These are phyloP conservation scores for Saposhnikovia divaricata DNA, from an alignment of 129 eudicot species.

Conservation along the genomic window DNA sequence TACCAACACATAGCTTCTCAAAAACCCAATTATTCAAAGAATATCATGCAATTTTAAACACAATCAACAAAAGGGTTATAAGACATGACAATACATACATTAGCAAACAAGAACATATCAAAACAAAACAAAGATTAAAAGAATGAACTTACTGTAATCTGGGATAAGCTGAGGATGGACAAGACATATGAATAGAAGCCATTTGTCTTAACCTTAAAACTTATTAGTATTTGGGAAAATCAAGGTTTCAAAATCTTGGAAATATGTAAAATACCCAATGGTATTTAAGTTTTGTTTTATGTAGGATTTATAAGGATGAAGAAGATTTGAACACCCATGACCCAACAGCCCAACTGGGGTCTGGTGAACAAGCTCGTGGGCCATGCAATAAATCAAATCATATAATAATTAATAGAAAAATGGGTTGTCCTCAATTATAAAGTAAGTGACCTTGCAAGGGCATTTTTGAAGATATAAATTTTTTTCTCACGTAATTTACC, in stretches of 20 bases:
- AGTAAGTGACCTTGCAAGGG: no score
- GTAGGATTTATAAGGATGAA: not conserved
- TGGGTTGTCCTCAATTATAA: no score
- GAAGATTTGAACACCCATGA: not conserved
- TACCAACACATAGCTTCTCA: not conserved
- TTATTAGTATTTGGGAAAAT: not conserved
- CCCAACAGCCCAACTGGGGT: constrained; percentile 1
- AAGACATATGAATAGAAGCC: constrained; percentile 62
- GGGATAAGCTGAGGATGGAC: constrained; percentile 54
- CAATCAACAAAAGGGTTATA: not conserved
- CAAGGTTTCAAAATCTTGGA: not conserved
- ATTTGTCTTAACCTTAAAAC: constrained; percentile 16
- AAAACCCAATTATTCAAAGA: not conserved
- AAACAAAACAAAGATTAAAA: not conserved
- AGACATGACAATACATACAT: constrained; percentile 10
- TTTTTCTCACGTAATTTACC: no score
- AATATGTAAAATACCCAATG: not conserved
- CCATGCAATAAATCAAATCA: not conserved
- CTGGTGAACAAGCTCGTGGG: not conserved
- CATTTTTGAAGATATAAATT: no score
- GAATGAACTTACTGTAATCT: constrained; percentile 34
- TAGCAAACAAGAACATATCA: not conserved
- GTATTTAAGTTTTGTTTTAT: not conserved
- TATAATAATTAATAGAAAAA: not conserved
- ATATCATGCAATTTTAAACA: not conserved